Base-by-base conservation (phyloP, 768 basidiomycete genomes). In the Phlebiopsis gigantea region DNA sequence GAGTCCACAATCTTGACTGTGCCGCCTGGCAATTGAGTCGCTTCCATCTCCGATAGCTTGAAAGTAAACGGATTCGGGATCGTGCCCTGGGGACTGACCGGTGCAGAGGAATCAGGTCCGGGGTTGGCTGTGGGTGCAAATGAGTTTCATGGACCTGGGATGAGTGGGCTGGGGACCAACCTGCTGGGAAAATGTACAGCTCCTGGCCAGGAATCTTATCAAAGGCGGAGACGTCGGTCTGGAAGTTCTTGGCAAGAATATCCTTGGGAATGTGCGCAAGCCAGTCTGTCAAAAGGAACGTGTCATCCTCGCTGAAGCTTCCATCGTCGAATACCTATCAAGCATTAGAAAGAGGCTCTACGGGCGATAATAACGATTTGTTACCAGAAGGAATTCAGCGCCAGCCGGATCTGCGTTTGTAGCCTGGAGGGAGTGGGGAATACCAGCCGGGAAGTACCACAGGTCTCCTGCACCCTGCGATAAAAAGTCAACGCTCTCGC, bases 41-140 rank as follows among this genome's bases (percentile, higher is more conserved):
- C 67, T 12, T 73, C 68, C 48, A 79, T 68, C 61, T 78, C 66
- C 4, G 82, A 81, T 26, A 81, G 61, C 1, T 72, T 60, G 61
- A 77, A 84, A 14, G 77, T 71, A 69, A 73, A 82, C 1, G 82
- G 42, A 73, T 17, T 75, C 55, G 4, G 76, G 24, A 77, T 70
- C 4, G 68, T 66, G 6, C 81, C 81, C 61, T 79, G 76, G 9
- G 81, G 80, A 1, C 59, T 53, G 0, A 72, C 72, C 10, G 68
- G 74, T 17, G 61, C 61, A 12, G 68, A 72, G 59, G 75, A 68
- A 25, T 65, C 56, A 10, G 66, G 54, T 9, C 66, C 68, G n/a
- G 68, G 63, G 2, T 60, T 67, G 64, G 49, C 46, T 55, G n/a
- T 25, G 19, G 25, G 19, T 4, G 34, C 2, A 39, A n/a, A 12